A percentile compares a stretch with the other conserved stretches of the same genome.
These are phyloP conservation scores for Aspergillus bombycis DNA, from an alignment of 2,329 filamentous ascomycete genomes.

Conservation along the genomic window DNA sequence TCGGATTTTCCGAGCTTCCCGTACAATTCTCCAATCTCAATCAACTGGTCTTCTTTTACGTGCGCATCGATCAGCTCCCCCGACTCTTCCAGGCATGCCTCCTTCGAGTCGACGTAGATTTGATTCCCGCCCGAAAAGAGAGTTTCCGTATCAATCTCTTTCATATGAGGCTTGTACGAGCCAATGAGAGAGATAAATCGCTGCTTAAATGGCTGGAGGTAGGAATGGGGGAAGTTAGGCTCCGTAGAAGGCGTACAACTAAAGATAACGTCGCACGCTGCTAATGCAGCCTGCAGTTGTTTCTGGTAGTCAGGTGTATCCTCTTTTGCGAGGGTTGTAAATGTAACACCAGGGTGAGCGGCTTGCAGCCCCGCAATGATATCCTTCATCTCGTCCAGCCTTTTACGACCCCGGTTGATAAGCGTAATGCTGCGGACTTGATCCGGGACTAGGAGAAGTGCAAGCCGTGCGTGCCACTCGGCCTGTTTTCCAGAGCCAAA, in stretches of 20 bases:
- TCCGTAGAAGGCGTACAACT: constrained; percentile 52
- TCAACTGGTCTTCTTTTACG: constrained; percentile 40
- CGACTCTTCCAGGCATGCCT: constrained; percentile 50
- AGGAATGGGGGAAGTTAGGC: constrained; percentile 46
- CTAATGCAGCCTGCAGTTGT: constrained; percentile 33
- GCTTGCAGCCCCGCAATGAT: constrained; percentile 37
- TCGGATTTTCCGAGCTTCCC: constrained; percentile 19
- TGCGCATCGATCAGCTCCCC: constrained; percentile 50
- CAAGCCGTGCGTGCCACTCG: constrained; percentile 54
- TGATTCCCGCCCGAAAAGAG: constrained; percentile 62
- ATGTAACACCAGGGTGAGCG: constrained; percentile 40
- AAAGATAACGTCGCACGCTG: constrained; percentile 49
- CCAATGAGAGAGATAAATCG: constrained; percentile 57
- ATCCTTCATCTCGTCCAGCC: constrained; percentile 53
- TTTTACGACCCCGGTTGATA: constrained; percentile 69
- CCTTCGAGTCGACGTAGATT: constrained; percentile 65
- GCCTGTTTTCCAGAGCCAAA: constrained; percentile 56
- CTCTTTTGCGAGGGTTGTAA: constrained; percentile 59
- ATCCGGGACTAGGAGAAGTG: constrained; percentile 50
- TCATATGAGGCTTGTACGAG: constrained; percentile 59
- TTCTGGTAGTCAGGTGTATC: constrained; percentile 57
- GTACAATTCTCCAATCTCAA: constrained; percentile 49
- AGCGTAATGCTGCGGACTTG: constrained; percentile 69
- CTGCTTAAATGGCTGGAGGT: constrained; percentile 40
- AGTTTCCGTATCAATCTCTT: constrained; percentile 52